Evolutionary conservation across 257 asterid genomes (phyloP).

Genomic region (Perilla frutescens): DNA sequence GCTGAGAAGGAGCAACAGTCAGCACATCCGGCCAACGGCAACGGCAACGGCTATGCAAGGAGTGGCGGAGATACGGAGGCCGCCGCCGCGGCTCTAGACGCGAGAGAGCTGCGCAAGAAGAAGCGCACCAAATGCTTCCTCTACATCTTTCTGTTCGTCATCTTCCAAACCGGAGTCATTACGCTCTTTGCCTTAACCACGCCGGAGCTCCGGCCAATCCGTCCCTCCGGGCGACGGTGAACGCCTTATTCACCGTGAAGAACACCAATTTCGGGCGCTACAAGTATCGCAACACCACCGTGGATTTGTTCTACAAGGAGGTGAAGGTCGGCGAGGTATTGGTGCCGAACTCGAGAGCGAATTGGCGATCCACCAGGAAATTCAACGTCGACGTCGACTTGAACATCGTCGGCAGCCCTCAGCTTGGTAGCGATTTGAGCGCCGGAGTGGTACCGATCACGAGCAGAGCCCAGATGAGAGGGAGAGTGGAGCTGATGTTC

Average conservation of each 20-base stretch:
- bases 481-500: conserved; percentile 43
- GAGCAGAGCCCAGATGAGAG: conserved; percentile 38
- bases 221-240: conserved; percentile 34
- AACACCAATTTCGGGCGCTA: conserved; percentile 49
- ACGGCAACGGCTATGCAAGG: neutral
- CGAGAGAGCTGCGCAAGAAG: conserved; percentile 32
- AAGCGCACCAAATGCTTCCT: conserved; percentile 45
- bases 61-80: conserved; percentile 25
- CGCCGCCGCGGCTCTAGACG: conserved; percentile 1
- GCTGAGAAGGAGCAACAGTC: conserved; percentile 24
- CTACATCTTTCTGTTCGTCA: conserved; percentile 38
- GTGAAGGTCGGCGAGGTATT: conserved; percentile 35
- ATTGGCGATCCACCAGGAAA: conserved; percentile 35
- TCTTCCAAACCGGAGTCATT: conserved; percentile 44
- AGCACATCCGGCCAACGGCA: neutral
- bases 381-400: conserved; percentile 31
- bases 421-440: conserved; percentile 27
- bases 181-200: conserved; percentile 39
- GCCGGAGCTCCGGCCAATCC: conserved; percentile 7
- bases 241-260: conserved; percentile 39
- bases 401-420: conserved; percentile 16
- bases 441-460: conserved; percentile 38
- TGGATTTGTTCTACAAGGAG: conserved; percentile 40
- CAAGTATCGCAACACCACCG: conserved; percentile 27
- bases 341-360: conserved; percentile 27